Evolutionary conservation across 768 basidiomycete species (phyloP).

Genomic region (Lactarius sp.): DNA sequence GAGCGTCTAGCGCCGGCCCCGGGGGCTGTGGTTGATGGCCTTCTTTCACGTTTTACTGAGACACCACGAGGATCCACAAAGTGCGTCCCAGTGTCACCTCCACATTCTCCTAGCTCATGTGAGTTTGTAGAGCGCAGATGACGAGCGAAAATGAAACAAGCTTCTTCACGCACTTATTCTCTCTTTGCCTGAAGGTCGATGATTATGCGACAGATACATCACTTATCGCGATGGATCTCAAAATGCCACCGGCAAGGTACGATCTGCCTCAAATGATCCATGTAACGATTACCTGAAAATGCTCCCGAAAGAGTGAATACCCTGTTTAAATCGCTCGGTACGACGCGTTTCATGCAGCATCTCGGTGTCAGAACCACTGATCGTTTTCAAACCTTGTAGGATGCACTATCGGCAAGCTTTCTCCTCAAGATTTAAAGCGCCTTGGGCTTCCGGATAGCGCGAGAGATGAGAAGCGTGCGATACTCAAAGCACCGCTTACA

Average conservation of each 20-base stretch:
- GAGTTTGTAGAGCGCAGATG: conserved; percentile 32
- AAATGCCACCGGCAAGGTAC: conserved; percentile 59
- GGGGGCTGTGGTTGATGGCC: conserved; percentile 60
- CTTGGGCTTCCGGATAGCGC: conserved; percentile 63
- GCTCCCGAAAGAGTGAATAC: conserved; percentile 45
- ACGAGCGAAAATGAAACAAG: conserved; percentile 70
- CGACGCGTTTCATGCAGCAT: conserved; percentile 17
- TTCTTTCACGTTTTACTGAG: conserved; percentile 80
- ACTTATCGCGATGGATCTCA: conserved; percentile 68
- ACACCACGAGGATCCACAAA: conserved; percentile 56
- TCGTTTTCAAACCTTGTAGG: too few relatives aligned
- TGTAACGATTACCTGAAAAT: conserved; percentile 15
- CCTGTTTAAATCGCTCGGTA: conserved; percentile 75
- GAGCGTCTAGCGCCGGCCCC: conserved; percentile 59
- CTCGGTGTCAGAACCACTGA: background rate
- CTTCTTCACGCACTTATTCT: conserved; percentile 74
- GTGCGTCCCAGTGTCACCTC: conserved; percentile 38
- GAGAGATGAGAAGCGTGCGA: conserved; percentile 62
- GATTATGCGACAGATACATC: conserved; percentile 67
- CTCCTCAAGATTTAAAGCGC: conserved; percentile 58
- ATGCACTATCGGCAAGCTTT: too few relatives aligned
- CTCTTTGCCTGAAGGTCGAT: conserved; percentile 74
- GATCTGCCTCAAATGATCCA: conserved; percentile 29
- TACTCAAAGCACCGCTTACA: conserved; percentile 67
- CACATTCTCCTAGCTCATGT: background rate